Base-by-base conservation (phyloP, 1,284 basidiomycete genomes). In the Phylloboletellus chloephorus region DNA sequence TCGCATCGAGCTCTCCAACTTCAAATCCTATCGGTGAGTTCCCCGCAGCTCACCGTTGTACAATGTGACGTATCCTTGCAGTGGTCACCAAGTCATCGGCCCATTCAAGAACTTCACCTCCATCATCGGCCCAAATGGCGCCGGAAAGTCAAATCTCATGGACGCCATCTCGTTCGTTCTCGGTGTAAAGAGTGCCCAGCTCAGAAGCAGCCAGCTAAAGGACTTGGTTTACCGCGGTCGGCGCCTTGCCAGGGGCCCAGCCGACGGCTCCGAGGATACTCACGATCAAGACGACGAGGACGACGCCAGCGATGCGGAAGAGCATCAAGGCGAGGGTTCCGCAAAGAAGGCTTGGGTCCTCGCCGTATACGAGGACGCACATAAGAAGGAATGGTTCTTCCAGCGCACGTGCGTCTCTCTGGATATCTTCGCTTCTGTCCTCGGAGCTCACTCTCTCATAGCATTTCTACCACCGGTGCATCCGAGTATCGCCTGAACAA, bases 81-180 rank as follows among this genome's bases (percentile, higher is more conserved):
- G 88, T 50, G 87, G 87, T 31, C 83, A 86, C 58, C 89, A 91
- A 64, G 75, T 78, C 29, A 90, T 95, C 35, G 92, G 92, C 0
- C 93, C 93, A 4, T 95, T 96, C 69, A 79, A 76, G 60, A 81
- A 86, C 54, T 98, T 98, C 66, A 95, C 92, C 0, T 94, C 91
- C 12, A 79, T 98, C 52, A 98, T 97, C 54, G 96, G 96, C 17
- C 95, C 96, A 31, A 98, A 99, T 83, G 96, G 96, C 44, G 93
- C 94, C 3, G 96, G 96, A 50, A 98, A 99, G 64, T 95, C 91
- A 24, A 99, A 99, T 63, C 79, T 98, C 49, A 98, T 98, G 96
- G 96, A 99, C 63, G 96, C 96, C 42, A 97, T 99, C 53, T 98
- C 96, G 3, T 98, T 98, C 61, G 96, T 98, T 5, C 81, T 99